phyloP scores from a whole-genome alignment of 352 stramenopile species.

The Globisporangium carolinianum region DNA sequence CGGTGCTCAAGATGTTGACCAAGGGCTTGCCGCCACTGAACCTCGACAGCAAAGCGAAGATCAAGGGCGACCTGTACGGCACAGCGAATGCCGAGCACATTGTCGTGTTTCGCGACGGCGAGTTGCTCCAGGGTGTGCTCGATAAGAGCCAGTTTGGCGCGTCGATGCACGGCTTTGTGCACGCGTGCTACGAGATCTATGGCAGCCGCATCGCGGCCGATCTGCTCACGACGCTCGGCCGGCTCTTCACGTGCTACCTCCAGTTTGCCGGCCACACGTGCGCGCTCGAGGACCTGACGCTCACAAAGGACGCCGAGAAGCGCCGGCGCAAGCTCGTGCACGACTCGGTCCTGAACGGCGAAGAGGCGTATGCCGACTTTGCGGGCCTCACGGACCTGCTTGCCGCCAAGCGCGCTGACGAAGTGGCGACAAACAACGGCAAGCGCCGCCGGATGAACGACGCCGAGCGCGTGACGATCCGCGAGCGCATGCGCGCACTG shows the following conservation, averaged over 20 bases:
- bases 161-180: conserved; percentile 96
- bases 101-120: conserved; percentile 94
- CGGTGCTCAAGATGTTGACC: conserved; percentile 93
- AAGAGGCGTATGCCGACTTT: conserved; percentile 84
- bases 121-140: conserved; percentile 95
- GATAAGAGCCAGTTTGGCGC: conserved; percentile 99
- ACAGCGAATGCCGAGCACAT: conserved; percentile 93
- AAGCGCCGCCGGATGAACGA: conserved; percentile 87
- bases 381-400: conserved; percentile 68
- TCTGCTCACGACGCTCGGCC: conserved; percentile 73
- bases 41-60: conserved; percentile 95
- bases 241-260: conserved; percentile 97
- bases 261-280: conserved; percentile 99
- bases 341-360: conserved; percentile 69
- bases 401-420: conserved; percentile 43
- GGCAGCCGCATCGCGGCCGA: conserved; percentile 76
- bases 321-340: conserved; percentile 87
- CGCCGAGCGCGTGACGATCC: conserved; percentile 56
- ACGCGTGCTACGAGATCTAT: conserved; percentile 94
- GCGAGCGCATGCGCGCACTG: conserved; percentile 66
- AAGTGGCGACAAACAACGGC: conserved; percentile 22
- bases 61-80: conserved; percentile 93
- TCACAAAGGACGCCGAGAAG: conserved; percentile 92
- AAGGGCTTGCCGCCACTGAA: conserved; percentile 88
- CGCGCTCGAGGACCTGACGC: conserved; percentile 97